phyloP scores from a whole-genome alignment of 2,329 filamentous ascomycete genomes.

The Leptodontidium sp. region DNA sequence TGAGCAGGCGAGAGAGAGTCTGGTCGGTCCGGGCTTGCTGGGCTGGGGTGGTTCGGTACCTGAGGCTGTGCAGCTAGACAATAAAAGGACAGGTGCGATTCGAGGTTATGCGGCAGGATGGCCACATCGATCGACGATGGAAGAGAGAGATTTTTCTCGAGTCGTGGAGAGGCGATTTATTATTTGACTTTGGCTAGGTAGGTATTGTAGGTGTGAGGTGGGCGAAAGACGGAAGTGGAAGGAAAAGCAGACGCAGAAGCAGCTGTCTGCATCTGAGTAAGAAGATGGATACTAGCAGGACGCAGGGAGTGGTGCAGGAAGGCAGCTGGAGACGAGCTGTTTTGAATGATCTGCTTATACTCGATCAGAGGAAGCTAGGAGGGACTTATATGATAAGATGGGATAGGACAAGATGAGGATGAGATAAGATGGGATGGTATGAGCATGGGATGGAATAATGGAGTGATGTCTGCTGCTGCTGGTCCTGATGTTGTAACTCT shows the following conservation, averaged over 20 bases:
- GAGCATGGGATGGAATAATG: neutral
- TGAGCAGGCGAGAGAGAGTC: neutral
- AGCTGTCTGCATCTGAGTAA: neutral
- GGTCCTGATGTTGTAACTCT: neutral
- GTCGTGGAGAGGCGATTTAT: conserved; percentile 4
- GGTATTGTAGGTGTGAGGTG: neutral
- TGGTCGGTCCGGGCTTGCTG: neutral
- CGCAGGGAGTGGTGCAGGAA: neutral
- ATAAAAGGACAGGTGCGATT: conserved; percentile 7
- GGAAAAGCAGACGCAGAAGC: neutral
- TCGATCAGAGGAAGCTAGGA: neutral
- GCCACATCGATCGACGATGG: conserved; percentile 5
- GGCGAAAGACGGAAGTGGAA: neutral
- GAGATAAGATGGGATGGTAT: neutral
- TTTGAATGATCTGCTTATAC: neutral
- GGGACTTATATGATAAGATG: neutral
- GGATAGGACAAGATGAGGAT: neutral
- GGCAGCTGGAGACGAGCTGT: neutral
- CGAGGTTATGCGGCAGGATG: conserved; percentile 6
- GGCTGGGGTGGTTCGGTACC: conserved; percentile 5
- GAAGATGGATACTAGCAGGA: neutral
- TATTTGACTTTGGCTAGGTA: neutral
- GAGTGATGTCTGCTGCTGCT: conserved; percentile 1
- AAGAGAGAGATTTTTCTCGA: neutral
- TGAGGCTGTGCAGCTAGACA: conserved; percentile 16